Percentiles rank a stretch among this genome's conserved stretches.
phyloP scores from a whole-genome alignment of 2,329 filamentous ascomycete genomes.

The Lachnum nothofagi region DNA sequence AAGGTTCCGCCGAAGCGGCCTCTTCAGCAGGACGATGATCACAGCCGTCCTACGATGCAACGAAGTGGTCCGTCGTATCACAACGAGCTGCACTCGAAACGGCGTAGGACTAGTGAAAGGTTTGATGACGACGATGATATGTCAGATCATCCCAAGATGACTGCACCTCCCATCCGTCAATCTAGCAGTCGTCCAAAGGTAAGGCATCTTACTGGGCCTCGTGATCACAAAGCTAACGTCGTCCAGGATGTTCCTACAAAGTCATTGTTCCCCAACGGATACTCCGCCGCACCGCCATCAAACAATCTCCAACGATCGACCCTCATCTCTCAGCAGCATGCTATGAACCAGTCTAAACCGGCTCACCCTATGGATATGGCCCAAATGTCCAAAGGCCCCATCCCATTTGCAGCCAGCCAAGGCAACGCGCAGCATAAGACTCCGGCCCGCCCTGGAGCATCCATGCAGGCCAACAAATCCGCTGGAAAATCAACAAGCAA shows the following conservation, averaged over 20 bases:
- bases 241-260: constrained; percentile 56
- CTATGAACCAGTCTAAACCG: constrained; percentile 54
- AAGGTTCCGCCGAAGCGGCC: constrained; percentile 72
- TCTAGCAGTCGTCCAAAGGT: constrained; percentile 55
- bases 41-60: constrained; percentile 41
- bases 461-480: constrained; percentile 44
- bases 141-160: constrained; percentile 60
- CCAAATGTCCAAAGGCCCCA: constrained; percentile 82
- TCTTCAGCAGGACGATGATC: constrained; percentile 57
- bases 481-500: constrained; percentile 55
- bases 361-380: constrained; percentile 74
- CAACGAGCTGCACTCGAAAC: constrained; percentile 62
- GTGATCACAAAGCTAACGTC: constrained; percentile 33
- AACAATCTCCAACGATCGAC: constrained; percentile 47
- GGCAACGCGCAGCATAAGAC: constrained; percentile 58
- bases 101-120: constrained; percentile 71
- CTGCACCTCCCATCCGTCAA: constrained; percentile 79
- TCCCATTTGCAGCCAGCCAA: constrained; percentile 74
- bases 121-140: constrained; percentile 60
- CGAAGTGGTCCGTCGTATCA: constrained; percentile 58
- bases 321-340: constrained; percentile 64
- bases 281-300: constrained; percentile 52
- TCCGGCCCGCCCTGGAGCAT: constrained; percentile 51
- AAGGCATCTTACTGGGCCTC: constrained; percentile 22
- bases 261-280: constrained; percentile 55